Conservation (phyloP, 208 protist species). For the Trypanosoma rangeli region DNA sequence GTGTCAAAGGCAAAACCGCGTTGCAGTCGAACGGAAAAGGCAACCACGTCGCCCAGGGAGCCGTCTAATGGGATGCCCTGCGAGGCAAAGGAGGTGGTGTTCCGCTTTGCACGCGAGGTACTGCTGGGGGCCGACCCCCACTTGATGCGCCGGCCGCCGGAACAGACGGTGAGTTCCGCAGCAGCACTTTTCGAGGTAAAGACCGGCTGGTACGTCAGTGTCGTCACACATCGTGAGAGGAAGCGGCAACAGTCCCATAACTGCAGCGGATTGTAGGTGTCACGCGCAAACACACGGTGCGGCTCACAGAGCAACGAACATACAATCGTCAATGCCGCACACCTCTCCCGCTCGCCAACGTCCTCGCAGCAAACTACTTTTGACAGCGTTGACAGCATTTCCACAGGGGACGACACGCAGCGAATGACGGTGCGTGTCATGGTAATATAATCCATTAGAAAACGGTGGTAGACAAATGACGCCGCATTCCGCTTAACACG, state of each 20-base stretch:
- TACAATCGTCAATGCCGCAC: conserved; percentile 45
- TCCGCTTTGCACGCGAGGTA: conserved; percentile 15
- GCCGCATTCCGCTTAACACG: conserved; percentile 53
- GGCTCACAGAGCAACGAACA: conserved; percentile 34
- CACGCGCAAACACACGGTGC: conserved; percentile 15
- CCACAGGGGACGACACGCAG: conserved; percentile 29
- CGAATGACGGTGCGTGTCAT: conserved; percentile 49
- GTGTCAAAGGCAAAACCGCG: conserved; percentile 60
- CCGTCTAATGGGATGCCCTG: conserved; percentile 66
- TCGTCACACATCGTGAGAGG: conserved; percentile 25
- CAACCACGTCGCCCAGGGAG: conserved; percentile 58
- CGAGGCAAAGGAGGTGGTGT: conserved; percentile 43
- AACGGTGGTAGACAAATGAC: conserved; percentile 46
- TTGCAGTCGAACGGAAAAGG: conserved; percentile 67
- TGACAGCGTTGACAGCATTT: conserved; percentile 50
- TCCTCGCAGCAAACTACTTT: conserved; percentile 52
- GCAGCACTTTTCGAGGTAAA: conserved; percentile 33
- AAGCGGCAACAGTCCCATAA: conserved; percentile 43
- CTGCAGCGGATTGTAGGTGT: conserved; percentile 30
- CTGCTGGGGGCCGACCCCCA: conserved; percentile 7
- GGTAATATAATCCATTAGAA: conserved; percentile 57
- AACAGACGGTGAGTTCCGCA: conserved; percentile 27
- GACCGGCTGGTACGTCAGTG: conserved; percentile 27
- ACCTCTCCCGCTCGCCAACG: conserved; percentile 41
- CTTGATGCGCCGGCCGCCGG: conserved; percentile 43